Conservation (phyloP, 1,284 basidiomycete genomes). For the Porodaedalea pini region DNA sequence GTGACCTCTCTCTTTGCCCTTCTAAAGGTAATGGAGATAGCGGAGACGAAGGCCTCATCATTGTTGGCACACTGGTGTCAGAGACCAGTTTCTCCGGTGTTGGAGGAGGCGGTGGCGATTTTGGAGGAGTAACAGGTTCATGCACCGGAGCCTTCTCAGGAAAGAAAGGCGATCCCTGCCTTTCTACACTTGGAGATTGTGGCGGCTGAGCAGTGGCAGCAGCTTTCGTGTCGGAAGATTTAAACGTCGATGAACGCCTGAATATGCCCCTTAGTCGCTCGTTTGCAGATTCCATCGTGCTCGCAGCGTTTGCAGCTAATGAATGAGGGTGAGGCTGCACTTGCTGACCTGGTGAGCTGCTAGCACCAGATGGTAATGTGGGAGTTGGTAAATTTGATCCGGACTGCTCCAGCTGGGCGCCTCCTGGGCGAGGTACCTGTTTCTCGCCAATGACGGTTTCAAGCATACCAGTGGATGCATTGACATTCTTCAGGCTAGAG, state of each 20-base stretch:
- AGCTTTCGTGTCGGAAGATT: conserved; percentile 2
- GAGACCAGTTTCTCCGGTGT: conserved; percentile 11
- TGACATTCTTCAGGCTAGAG: conserved; percentile 64
- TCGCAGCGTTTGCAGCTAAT: conserved; percentile 1
- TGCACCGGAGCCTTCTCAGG: conserved; percentile 12
- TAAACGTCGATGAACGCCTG: conserved; percentile 16
- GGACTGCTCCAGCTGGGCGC: conserved; percentile 16
- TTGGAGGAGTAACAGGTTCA: conserved; percentile 2
- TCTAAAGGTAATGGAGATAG: background rate
- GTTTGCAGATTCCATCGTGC: conserved; percentile 18
- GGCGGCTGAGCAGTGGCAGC: background rate
- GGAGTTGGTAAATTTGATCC: conserved; percentile 6
- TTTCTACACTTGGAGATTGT: conserved; percentile 7
- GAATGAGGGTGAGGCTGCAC: background rate
- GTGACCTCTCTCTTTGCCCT: conserved; percentile 9
- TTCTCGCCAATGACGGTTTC: conserved; percentile 82
- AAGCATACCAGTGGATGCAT: conserved; percentile 68
- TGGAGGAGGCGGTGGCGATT: conserved; percentile 13
- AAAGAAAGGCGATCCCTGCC: background rate
- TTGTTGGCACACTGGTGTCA: background rate
- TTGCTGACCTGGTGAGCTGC: background rate
- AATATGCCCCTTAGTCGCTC: conserved; percentile 20
- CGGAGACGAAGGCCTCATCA: conserved; percentile 5
- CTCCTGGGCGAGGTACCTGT: conserved; percentile 33
- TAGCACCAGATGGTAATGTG: background rate